These are phyloP conservation scores for Sporisorium graminicola DNA, from an alignment of 1,284 basidiomycete species.

Conservation along the genomic window DNA sequence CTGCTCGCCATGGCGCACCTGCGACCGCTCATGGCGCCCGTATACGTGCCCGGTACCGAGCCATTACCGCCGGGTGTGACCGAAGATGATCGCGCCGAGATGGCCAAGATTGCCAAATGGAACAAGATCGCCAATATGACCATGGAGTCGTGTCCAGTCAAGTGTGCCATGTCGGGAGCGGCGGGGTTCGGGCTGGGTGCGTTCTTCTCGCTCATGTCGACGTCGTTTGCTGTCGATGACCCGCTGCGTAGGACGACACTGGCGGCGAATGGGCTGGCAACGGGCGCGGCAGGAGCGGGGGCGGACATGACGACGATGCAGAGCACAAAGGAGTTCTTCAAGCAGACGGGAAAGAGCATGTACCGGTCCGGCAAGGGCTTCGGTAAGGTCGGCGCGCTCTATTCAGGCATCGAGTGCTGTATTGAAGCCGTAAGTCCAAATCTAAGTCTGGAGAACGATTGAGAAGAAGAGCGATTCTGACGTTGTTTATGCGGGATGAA, in stretches of 20 bases:
- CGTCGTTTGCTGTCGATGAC: slow-evolving; percentile 95
- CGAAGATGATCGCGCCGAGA: slow-evolving; percentile 81
- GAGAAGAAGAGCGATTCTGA: background rate
- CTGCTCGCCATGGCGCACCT: slow-evolving; percentile 23
- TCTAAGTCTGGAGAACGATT: too few relatives aligned
- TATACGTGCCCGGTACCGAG: slow-evolving; percentile 71
- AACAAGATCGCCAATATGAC: slow-evolving; percentile 78
- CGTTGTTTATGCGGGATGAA: too few relatives aligned
- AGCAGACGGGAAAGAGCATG: slow-evolving; percentile 95
- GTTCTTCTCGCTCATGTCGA: slow-evolving; percentile 95
- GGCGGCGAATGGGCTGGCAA: slow-evolving; percentile 33
- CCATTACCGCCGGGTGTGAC: slow-evolving; percentile 82
- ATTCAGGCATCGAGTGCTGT: slow-evolving; percentile 92
- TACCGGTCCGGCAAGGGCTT: slow-evolving; percentile 90
- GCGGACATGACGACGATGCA: slow-evolving; percentile 71
- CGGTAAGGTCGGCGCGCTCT: slow-evolving; percentile 92
- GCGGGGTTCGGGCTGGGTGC: slow-evolving; percentile 90
- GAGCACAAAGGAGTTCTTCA: slow-evolving; percentile 87
- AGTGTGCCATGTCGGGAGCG: slow-evolving; percentile 81
- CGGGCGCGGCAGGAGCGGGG: slow-evolving; percentile 4
- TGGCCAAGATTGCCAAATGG: slow-evolving; percentile 81
- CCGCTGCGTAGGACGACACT: slow-evolving; percentile 72
- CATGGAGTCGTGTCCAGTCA: slow-evolving; percentile 87
- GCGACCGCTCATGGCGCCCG: slow-evolving; percentile 53
- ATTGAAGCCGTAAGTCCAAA: slow-evolving; percentile 92